phyloP scores from a whole-genome alignment of 495 filamentous ascomycete genomes.

The Penicillium desertorum region DNA sequence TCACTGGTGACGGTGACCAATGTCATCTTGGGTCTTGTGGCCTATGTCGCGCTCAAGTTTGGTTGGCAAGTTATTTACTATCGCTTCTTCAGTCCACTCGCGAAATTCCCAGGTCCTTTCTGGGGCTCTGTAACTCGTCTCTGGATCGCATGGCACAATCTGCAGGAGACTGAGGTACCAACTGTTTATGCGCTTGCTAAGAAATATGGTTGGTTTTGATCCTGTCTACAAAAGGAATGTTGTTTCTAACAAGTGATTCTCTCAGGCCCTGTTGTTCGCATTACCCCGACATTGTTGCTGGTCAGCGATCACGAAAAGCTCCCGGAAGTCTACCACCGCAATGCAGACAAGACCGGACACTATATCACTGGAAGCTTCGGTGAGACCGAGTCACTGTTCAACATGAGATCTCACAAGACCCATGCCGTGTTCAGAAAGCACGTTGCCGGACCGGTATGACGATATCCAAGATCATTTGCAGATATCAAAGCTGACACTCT shows the following conservation, averaged over 20 bases:
- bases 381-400: constrained; percentile 49
- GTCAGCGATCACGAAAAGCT: constrained; percentile 48
- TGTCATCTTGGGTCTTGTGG: constrained; percentile 24
- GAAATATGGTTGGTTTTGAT: constrained; percentile 46
- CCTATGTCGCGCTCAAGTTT: constrained; percentile 31
- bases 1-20: constrained; percentile 37
- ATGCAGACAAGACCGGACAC: constrained; percentile 55
- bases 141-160: constrained; percentile 50
- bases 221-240: neutral
- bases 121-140: constrained; percentile 52
- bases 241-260: neutral
- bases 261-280: constrained; percentile 45
- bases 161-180: constrained; percentile 43
- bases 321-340: constrained; percentile 54
- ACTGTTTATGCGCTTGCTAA: constrained; percentile 42
- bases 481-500: constrained; percentile 16
- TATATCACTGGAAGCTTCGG: constrained; percentile 54
- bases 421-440: constrained; percentile 49
- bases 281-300: constrained; percentile 46
- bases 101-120: constrained; percentile 54
- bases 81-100: constrained; percentile 53
- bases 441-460: constrained; percentile 41
- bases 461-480: neutral
- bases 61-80: constrained; percentile 47
- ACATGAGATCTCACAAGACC: constrained; percentile 48